These are phyloP conservation scores for Hypoxylon perforatum DNA, from an alignment of 495 filamentous ascomycete species.

Conservation along the genomic window DNA sequence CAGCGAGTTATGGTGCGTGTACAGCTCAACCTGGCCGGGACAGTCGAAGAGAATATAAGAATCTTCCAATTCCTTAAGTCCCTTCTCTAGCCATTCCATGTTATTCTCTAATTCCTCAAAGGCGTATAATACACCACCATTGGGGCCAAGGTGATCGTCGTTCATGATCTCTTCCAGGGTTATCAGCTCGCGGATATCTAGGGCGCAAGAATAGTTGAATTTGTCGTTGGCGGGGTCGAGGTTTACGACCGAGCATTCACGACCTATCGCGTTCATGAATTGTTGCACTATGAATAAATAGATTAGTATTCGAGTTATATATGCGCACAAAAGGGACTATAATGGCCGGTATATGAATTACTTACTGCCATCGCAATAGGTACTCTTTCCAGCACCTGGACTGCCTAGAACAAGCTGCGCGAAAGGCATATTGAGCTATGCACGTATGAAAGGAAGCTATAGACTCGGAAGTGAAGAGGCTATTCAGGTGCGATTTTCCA, in stretches of 20 bases:
- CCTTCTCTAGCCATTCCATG: constrained; percentile 86
- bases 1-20: constrained; percentile 90
- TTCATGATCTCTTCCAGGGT: constrained; percentile 94
- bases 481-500: no score
- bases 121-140: constrained; percentile 91
- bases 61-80: constrained; percentile 79
- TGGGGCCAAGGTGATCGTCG: constrained; percentile 90
- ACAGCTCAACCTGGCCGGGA: constrained; percentile 95
- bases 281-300: constrained; percentile 74
- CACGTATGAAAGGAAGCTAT: not conserved
- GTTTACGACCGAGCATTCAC: constrained; percentile 94
- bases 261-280: constrained; percentile 92
- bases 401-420: constrained; percentile 89
- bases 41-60: constrained; percentile 97
- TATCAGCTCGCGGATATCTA: constrained; percentile 90
- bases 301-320: not conserved
- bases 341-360: constrained; percentile 7
- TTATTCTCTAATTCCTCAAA: constrained; percentile 95
- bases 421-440: constrained; percentile 54
- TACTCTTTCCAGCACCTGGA: constrained; percentile 94
- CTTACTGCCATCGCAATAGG: constrained; percentile 92
- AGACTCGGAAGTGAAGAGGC: not conserved
- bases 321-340: not conserved
- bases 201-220: constrained; percentile 80
- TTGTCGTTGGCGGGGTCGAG: constrained; percentile 96